These are phyloP conservation scores for Chlamydomonas sphaeroides DNA, from an alignment of 139 green algal genomes.

Conservation along the genomic window DNA sequence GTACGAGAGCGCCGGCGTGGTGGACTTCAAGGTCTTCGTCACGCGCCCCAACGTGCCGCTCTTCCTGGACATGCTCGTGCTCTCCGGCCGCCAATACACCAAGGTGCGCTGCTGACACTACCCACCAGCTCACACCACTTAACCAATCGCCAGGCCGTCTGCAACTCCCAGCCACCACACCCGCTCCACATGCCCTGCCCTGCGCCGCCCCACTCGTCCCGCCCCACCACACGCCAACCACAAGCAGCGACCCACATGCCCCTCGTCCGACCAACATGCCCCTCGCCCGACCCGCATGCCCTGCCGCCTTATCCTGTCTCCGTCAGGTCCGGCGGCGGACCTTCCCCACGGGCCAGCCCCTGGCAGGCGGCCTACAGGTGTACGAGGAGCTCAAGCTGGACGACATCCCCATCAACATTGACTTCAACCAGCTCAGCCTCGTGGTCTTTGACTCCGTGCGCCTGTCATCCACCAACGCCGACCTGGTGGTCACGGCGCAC, in stretches of 20 bases:
- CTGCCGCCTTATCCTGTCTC: neutral
- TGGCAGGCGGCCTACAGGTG: neutral
- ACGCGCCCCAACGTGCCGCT: neutral
- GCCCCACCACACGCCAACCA: too few relatives aligned
- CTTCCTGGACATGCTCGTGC: conserved; percentile 38
- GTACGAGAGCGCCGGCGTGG: conserved; percentile 12
- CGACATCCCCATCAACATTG: conserved; percentile 21
- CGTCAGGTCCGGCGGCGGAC: conserved; percentile 19
- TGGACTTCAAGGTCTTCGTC: conserved; percentile 41
- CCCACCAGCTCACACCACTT: too few relatives aligned
- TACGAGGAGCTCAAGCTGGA: conserved; percentile 47
- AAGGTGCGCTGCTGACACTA: conserved; percentile 23
- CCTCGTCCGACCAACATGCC: too few relatives aligned
- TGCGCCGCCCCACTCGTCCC: too few relatives aligned
- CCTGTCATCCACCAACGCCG: conserved; percentile 7
- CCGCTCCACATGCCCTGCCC: too few relatives aligned
- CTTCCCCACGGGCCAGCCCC: neutral
- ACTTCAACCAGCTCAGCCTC: conserved; percentile 35
- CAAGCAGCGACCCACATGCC: too few relatives aligned
- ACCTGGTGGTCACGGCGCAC: conserved; percentile 32
- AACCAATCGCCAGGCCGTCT: too few relatives aligned
- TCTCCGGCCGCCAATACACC: conserved; percentile 12
- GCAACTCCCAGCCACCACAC: too few relatives aligned
- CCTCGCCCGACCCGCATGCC: too few relatives aligned
- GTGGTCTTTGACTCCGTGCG: conserved; percentile 12